A percentile compares a stretch with the other conserved stretches of the same genome.
These are phyloP conservation scores for Lichtheimia ramosa DNA, from an alignment of 371 early-diverging fungal genomes.

Conservation along the genomic window DNA sequence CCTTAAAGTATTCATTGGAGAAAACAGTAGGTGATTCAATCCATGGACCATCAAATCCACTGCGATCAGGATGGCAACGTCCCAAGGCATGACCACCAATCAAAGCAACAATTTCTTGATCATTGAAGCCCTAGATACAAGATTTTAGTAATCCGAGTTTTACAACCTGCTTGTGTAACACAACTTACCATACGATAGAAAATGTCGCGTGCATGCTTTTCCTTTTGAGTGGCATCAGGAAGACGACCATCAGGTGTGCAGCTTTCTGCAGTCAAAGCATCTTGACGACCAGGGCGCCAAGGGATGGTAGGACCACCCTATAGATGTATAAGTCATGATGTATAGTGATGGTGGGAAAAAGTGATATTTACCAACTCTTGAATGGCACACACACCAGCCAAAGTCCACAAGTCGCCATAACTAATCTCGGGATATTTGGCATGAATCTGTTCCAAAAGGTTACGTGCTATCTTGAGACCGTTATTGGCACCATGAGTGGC, in stretches of 20 bases:
- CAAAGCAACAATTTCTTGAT: conserved; percentile 94
- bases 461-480: conserved; percentile 82
- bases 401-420: conserved; percentile 92
- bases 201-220: conserved; percentile 75
- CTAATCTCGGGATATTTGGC: conserved; percentile 81
- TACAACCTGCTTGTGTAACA: conserved; percentile 5
- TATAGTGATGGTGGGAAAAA: background rate
- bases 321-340: background rate
- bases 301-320: conserved; percentile 83
- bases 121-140: conserved; percentile 73
- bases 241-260: conserved; percentile 91
- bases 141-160: background rate
- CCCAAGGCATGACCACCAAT: conserved; percentile 96
- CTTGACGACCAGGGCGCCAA: conserved; percentile 88
- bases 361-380: conserved; percentile 64
- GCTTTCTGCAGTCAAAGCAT: conserved; percentile 41
- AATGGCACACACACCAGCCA: conserved; percentile 89
- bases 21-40: conserved; percentile 85
- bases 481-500: conserved; percentile 81
- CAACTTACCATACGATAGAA: conserved; percentile 84
- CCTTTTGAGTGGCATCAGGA: conserved; percentile 83
- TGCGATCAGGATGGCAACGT: conserved; percentile 88
- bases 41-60: conserved; percentile 93
- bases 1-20: conserved; percentile 86
- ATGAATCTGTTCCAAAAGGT: conserved; percentile 83